Conservation (phyloP, 2,329 filamentous ascomycete genomes). For the Phialophora tarda region DNA sequence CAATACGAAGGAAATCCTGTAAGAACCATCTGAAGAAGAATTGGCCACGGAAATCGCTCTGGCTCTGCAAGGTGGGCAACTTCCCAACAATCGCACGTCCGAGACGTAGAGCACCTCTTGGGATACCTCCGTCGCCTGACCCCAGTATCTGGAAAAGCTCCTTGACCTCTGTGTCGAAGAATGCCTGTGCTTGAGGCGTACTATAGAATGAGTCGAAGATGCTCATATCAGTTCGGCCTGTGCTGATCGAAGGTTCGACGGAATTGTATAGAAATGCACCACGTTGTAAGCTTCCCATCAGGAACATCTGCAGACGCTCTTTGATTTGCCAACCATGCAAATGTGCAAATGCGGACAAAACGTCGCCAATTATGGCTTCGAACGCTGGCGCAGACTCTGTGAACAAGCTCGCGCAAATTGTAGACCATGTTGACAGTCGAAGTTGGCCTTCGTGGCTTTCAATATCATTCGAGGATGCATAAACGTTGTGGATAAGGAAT, state of each 20-base stretch:
- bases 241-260: slow-evolving; percentile 72
- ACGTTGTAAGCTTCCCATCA: slow-evolving; percentile 92
- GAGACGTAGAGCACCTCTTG: slow-evolving; percentile 81
- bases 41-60: slow-evolving; percentile 78
- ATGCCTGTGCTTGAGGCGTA: slow-evolving; percentile 81
- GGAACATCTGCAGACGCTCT: slow-evolving; percentile 87
- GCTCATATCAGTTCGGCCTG: slow-evolving; percentile 58
- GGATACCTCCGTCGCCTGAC: slow-evolving; percentile 76
- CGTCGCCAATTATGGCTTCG: slow-evolving; percentile 79
- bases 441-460: slow-evolving; percentile 80
- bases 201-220: slow-evolving; percentile 68
- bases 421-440: slow-evolving; percentile 85
- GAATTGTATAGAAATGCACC: slow-evolving; percentile 89
- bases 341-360: slow-evolving; percentile 84
- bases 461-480: slow-evolving; percentile 81
- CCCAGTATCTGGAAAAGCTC: slow-evolving; percentile 84
- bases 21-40: slow-evolving; percentile 93
- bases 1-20: slow-evolving; percentile 80
- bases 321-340: slow-evolving; percentile 90
- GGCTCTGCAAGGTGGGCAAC: slow-evolving; percentile 70
- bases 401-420: slow-evolving; percentile 81
- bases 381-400: slow-evolving; percentile 75
- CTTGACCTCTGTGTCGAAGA: slow-evolving; percentile 81
- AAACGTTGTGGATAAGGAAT: slow-evolving; percentile 83
- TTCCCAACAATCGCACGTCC: slow-evolving; percentile 82